Percentiles rank a stretch among this genome's conserved stretches.
Evolutionary conservation across 805 yeast genomes (phyloP).

Genomic region (Yueomyces sinensis): DNA sequence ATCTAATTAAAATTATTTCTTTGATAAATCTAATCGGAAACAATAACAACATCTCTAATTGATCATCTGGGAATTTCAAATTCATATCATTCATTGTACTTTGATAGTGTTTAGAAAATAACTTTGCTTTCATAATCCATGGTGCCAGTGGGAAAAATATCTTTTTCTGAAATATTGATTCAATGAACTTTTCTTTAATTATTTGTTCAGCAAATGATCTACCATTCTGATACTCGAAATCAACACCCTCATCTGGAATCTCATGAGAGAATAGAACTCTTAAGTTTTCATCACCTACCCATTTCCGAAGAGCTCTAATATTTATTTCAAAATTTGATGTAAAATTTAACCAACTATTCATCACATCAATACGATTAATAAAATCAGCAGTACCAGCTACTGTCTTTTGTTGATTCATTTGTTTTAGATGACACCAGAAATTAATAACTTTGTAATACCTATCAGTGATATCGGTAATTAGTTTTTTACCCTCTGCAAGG

Average conservation of each 20-base stretch:
- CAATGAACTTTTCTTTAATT: constrained; percentile 67
- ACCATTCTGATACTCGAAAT: constrained; percentile 36
- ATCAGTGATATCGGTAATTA: constrained; percentile 44
- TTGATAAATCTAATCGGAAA: constrained; percentile 73
- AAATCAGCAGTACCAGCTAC: constrained; percentile 51
- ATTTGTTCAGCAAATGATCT: constrained; percentile 71
- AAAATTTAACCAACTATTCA: constrained; percentile 73
- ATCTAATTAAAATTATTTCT: constrained; percentile 62
- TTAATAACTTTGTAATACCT: constrained; percentile 55
- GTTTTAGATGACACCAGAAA: constrained; percentile 66
- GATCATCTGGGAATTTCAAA: constrained; percentile 58
- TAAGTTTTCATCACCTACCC: constrained; percentile 75
- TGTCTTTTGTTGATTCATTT: constrained; percentile 72
- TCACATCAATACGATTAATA: constrained; percentile 51
- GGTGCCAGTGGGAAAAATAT: constrained; percentile 60
- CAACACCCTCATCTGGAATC: constrained; percentile 16
- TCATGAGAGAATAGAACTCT: constrained; percentile 5
- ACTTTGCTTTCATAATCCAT: constrained; percentile 70
- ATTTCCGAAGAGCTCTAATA: constrained; percentile 43
- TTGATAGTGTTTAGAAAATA: constrained; percentile 50
- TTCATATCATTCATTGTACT: constrained; percentile 53
- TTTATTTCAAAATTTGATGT: constrained; percentile 56
- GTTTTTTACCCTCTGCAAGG: constrained; percentile 29
- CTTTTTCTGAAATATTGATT: constrained; percentile 55
- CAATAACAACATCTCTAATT: constrained; percentile 48